These are phyloP conservation scores for Coemansia sp. DNA, from an alignment of 192 early-diverging fungal species.

Conservation along the genomic window DNA sequence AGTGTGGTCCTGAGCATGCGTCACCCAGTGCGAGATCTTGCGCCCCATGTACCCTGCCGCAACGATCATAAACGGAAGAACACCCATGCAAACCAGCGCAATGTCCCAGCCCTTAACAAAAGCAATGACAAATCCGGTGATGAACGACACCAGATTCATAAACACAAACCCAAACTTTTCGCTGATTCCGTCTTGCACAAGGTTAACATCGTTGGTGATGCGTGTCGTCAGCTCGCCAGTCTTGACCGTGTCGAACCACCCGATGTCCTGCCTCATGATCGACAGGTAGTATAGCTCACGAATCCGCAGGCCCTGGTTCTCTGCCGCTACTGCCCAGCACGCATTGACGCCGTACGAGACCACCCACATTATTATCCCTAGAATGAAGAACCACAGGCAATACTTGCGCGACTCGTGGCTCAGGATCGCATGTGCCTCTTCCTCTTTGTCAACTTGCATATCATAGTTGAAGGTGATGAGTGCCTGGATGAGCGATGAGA, in stretches of 20 bases:
- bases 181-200: slow-evolving; percentile 84
- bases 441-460: not conserved
- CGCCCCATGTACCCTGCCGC: slow-evolving; percentile 57
- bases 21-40: slow-evolving; percentile 43
- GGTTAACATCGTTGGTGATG: slow-evolving; percentile 77
- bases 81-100: slow-evolving; percentile 72
- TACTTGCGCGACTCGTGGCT: slow-evolving; percentile 33
- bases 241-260: slow-evolving; percentile 77
- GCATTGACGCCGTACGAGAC: slow-evolving; percentile 30
- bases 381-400: slow-evolving; percentile 38
- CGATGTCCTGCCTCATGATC: slow-evolving; percentile 85
- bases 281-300: slow-evolving; percentile 72
- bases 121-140: slow-evolving; percentile 75
- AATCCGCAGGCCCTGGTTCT: slow-evolving; percentile 70
- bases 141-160: slow-evolving; percentile 62
- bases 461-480: slow-evolving; percentile 28
- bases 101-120: slow-evolving; percentile 79
- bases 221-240: slow-evolving; percentile 81
- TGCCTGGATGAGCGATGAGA: slow-evolving; percentile 29
- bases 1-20: slow-evolving; percentile 63
- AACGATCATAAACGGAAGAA: slow-evolving; percentile 69
- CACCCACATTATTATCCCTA: slow-evolving; percentile 34
- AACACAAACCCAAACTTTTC: slow-evolving; percentile 78
- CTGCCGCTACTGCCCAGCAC: slow-evolving; percentile 47
- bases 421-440: slow-evolving; percentile 24